Evolutionary conservation across 2,329 filamentous ascomycete species (phyloP).

Genomic region (Verticillium tricorpus): DNA sequence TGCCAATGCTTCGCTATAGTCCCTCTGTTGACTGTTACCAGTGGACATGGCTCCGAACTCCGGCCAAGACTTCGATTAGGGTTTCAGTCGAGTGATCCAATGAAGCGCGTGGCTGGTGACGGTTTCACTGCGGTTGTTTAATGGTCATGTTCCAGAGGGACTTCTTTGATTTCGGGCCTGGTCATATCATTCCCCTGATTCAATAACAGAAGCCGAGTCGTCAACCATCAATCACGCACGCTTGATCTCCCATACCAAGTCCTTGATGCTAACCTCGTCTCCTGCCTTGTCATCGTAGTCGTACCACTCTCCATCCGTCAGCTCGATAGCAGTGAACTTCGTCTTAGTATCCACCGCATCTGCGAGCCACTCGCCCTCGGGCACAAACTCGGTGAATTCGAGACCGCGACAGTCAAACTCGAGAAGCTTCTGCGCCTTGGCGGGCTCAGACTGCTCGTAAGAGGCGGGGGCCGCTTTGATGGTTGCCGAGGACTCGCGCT

Average conservation of each 20-base stretch:
- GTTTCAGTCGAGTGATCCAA: no score
- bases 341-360: slow-evolving; percentile 76
- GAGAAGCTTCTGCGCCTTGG: slow-evolving; percentile 74
- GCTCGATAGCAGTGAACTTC: slow-evolving; percentile 76
- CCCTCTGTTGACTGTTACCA: no score
- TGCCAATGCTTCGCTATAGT: no score
- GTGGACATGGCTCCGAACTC: no score
- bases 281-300: slow-evolving; percentile 94
- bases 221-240: slow-evolving; percentile 50
- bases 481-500: slow-evolving; percentile 82
- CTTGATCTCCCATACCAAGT: slow-evolving; percentile 80
- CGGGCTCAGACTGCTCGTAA: slow-evolving; percentile 67
- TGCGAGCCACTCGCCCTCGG: slow-evolving; percentile 91
- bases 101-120: no score
- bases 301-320: slow-evolving; percentile 92
- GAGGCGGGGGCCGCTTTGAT: slow-evolving; percentile 70
- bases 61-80: no score
- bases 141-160: not conserved
- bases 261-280: slow-evolving; percentile 89
- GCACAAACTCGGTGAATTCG: slow-evolving; percentile 85
- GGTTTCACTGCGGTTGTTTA: not conserved
- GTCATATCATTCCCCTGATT: no score
- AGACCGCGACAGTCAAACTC: slow-evolving; percentile 92
- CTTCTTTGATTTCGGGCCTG: no score
- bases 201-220: not conserved